Evolutionary conservation across 345 rosid genomes (phyloP), one percentile per base, ranked within the genome.

Genomic region (Geranium brycei): DNA sequence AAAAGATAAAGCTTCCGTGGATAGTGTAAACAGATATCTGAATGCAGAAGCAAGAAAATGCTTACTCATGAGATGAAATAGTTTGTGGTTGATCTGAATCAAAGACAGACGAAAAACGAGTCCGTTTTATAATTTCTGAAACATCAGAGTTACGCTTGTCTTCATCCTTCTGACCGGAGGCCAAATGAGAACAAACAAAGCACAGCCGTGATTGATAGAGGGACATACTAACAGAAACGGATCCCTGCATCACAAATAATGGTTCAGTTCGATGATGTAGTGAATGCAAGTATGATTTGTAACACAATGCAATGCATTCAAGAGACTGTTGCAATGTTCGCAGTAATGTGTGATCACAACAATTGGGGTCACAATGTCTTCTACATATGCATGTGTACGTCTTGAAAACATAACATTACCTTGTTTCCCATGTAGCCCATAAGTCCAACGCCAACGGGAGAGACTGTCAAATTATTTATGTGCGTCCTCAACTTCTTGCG

Each of bases 341-440:
- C 47, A 38, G 47, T 5, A 10, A 38, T 10, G 6, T 38, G 47
- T 38, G 28, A 23, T 23, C 47, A 5, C 3, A 38, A 38, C 8
- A 10, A 38, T 38, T 38, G 8, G 11, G 4, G 47, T 5, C 6
- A 10, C 11, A 38, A 38, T 38, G 11, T 38, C 47, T 38, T 10
- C 11, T 5, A 38, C 47, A 38, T 5, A 38, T 38, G 11, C 6
- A 10, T 38, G 11, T 1, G 6, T 38, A 38, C 47, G 6, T 38
- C 47, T 38, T 47, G 53, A 47, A 47, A 47, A 13, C 3, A 47
- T 47, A 47, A 13, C 23, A 30, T 5, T 85, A 95, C 99, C 97
- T 95, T 95, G 82, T 95, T 95, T 72, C 99, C 97, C 92, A 95
- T 79, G 81, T 91, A 95, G 31, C 99, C 99, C 99, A 95, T 95